phyloP scores from a whole-genome alignment of 2,329 filamentous ascomycete species.

The Nakataea oryzae region DNA sequence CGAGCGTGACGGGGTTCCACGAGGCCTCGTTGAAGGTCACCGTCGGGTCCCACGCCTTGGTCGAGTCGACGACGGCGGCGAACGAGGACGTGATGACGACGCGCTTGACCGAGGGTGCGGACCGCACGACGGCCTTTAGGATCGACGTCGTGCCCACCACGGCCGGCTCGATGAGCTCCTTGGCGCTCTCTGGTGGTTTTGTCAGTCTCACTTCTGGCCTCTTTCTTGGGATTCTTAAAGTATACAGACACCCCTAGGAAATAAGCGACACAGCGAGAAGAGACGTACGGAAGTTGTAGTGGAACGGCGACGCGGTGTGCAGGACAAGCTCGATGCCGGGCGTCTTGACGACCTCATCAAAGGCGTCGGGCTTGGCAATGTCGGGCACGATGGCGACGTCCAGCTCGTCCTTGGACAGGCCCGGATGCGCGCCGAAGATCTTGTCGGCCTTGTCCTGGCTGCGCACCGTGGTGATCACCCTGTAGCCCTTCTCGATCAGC shows the following conservation, averaged over 20 bases:
- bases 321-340: conserved; percentile 44
- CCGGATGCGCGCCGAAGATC: conserved; percentile 37
- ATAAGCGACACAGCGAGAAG: neutral
- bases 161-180: conserved; percentile 48
- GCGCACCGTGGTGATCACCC: conserved; percentile 45
- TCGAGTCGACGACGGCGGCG: conserved; percentile 35
- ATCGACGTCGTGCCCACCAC: conserved; percentile 56
- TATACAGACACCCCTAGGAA: neutral
- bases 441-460: conserved; percentile 40
- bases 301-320: conserved; percentile 52
- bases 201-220: neutral
- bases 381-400: conserved; percentile 59
- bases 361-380: conserved; percentile 63
- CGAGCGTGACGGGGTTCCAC: conserved; percentile 38
- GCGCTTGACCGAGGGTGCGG: conserved; percentile 52
- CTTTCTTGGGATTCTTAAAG: neutral
- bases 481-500: conserved; percentile 38
- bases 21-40: conserved; percentile 29
- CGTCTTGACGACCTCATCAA: conserved; percentile 49
- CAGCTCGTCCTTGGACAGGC: conserved; percentile 29
- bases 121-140: conserved; percentile 55
- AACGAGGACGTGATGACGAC: conserved; percentile 55
- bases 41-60: conserved; percentile 22
- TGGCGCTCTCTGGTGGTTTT: conserved; percentile 27
- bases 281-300: conserved; percentile 34